Evolutionary conservation across 768 basidiomycete genomes (phyloP).

Genomic region (Leccinum uliginosum): DNA sequence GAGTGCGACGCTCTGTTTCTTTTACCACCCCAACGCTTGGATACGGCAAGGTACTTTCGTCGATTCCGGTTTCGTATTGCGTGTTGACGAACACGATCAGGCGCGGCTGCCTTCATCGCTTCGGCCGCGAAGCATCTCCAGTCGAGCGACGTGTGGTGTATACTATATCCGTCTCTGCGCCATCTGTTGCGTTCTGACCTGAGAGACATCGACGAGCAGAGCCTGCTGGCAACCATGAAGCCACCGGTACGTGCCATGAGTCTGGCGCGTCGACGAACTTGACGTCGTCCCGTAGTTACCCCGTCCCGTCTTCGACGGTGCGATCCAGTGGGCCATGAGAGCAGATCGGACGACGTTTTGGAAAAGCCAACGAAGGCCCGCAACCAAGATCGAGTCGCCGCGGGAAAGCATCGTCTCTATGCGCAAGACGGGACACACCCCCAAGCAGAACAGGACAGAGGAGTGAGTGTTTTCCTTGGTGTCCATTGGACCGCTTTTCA

Average conservation of each 20-base stretch:
- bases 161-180: conserved; percentile 86
- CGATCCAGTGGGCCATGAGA: conserved; percentile 85
- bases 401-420: conserved; percentile 68
- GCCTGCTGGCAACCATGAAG: conserved; percentile 72
- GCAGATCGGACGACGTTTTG: conserved; percentile 79
- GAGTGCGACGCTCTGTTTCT: conserved; percentile 79
- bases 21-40: conserved; percentile 96
- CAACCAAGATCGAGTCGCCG: conserved; percentile 57
- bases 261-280: not conserved
- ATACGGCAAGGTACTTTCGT: conserved; percentile 75
- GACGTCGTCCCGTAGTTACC: conserved; percentile 36
- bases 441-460: conserved; percentile 59
- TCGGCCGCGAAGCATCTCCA: conserved; percentile 81
- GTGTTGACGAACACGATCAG: conserved; percentile 36
- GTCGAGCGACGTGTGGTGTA: conserved; percentile 92
- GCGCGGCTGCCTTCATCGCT: conserved; percentile 83
- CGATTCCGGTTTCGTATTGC: not conserved
- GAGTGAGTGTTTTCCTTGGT: conserved; percentile 52
- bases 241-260: conserved; percentile 56
- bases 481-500: not conserved
- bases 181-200: conserved; percentile 86
- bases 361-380: conserved; percentile 49
- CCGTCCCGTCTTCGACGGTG: conserved; percentile 78
- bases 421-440: conserved; percentile 43
- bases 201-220: conserved; percentile 64